These are phyloP conservation scores for Stachybotrys chlorohalonatus DNA, from an alignment of 2,329 filamentous ascomycete species.

Conservation along the genomic window DNA sequence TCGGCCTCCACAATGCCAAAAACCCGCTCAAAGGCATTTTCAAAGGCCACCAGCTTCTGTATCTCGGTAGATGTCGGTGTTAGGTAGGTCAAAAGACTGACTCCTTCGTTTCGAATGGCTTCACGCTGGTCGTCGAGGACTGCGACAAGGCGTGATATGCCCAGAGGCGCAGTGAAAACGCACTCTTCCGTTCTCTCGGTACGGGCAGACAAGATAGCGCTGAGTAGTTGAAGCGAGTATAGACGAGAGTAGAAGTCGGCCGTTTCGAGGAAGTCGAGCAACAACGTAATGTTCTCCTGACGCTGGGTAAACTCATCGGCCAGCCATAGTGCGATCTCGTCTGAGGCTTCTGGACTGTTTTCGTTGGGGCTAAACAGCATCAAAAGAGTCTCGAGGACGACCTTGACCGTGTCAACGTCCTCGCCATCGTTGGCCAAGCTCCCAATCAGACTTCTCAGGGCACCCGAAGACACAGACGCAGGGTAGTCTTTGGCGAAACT, in stretches of 20 bases:
- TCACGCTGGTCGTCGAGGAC: constrained; percentile 80
- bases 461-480: constrained; percentile 87
- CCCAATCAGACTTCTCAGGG: constrained; percentile 78
- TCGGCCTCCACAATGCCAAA: constrained; percentile 77
- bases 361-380: constrained; percentile 75
- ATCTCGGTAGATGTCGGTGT: constrained; percentile 81
- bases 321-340: constrained; percentile 92
- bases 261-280: constrained; percentile 82
- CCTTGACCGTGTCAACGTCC: constrained; percentile 93
- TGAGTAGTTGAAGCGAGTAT: constrained; percentile 83
- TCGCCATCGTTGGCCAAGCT: constrained; percentile 81
- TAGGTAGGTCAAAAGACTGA: constrained; percentile 79
- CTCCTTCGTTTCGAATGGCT: constrained; percentile 76
- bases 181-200: constrained; percentile 93
- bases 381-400: constrained; percentile 87
- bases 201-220: constrained; percentile 74
- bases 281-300: constrained; percentile 89
- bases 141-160: constrained; percentile 76
- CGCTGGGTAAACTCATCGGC: constrained; percentile 97
- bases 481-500: constrained; percentile 97
- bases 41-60: constrained; percentile 91
- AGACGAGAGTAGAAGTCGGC: constrained; percentile 84
- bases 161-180: constrained; percentile 79
- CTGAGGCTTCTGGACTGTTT: constrained; percentile 80
- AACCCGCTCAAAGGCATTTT: constrained; percentile 82